A percentile compares a stretch with the other conserved stretches of the same genome.
Evolutionary conservation across 352 stramenopile genomes (phyloP).

Genomic region (Pythium folliculosum): DNA sequence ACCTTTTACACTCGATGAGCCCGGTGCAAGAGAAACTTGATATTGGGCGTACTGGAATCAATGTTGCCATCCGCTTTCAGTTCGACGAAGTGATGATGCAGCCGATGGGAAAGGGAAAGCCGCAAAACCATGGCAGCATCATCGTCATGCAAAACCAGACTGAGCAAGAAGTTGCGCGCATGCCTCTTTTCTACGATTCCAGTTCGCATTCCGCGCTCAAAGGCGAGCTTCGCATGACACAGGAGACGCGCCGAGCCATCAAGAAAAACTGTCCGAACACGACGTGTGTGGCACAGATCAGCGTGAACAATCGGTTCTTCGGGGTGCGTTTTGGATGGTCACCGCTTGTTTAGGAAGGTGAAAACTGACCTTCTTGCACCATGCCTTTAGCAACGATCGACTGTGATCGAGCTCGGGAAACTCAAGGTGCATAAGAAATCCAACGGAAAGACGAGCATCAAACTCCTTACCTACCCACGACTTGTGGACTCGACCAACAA

Average conservation of each 20-base stretch:
- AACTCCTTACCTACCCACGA: constrained; percentile 20
- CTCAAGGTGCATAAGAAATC: constrained; percentile 24
- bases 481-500: constrained; percentile 3
- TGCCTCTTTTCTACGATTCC: constrained; percentile 15
- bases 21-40: constrained; percentile 27
- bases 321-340: constrained; percentile 3
- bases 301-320: constrained; percentile 22
- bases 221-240: constrained; percentile 9
- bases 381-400: neutral
- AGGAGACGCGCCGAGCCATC: constrained; percentile 14
- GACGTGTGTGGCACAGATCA: constrained; percentile 19
- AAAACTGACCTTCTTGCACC: neutral
- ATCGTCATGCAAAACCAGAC: constrained; percentile 26
- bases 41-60: constrained; percentile 13
- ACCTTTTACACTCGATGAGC: constrained; percentile 26
- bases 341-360: neutral
- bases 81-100: constrained; percentile 25
- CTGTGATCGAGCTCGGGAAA: constrained; percentile 23
- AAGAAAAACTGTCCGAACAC: constrained; percentile 18
- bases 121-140: constrained; percentile 16
- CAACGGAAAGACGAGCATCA: constrained; percentile 20
- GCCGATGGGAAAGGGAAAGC: constrained; percentile 13
- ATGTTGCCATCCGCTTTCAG: constrained; percentile 24
- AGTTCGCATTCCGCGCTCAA: constrained; percentile 13
- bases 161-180: constrained; percentile 7